Evolutionary conservation across 1,139 yeast species (phyloP), one percentile per base, ranked within the genome.

Genomic region (Kodamaea arcana): DNA sequence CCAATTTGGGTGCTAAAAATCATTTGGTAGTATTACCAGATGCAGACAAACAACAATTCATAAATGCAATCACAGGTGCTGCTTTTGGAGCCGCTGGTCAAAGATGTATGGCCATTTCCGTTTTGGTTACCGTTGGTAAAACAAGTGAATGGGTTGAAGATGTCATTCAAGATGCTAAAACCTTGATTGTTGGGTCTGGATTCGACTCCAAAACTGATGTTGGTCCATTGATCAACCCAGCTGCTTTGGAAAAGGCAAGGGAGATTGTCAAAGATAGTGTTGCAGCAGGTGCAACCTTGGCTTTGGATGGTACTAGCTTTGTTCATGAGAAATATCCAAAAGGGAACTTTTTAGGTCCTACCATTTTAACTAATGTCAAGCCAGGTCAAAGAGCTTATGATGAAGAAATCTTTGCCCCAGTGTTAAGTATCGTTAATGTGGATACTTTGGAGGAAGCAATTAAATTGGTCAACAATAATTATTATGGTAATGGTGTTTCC

Each of bases 21-120:
- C 90, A 82, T 58, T 77, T 83, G 54, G 77, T 82, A 34, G 76
- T 81, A 22, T 69, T 80, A 45, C 88, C 88, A 7, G 90, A 82
- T 51, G 87, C 90, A 23, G 74, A 79, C 61, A 78, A 77, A 56
- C 59, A 63, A 43, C 83, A 78, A 46, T 78, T 84, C 39, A 62
- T 83, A 45, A 80, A 78, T 53, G 81, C 86, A 18, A 62, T 82
- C 29, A 80, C 70, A 37, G 90, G 90, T 31, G 88, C 92, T 29
- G 86, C 87, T 15, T 83, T 83, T 51, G 92, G 92, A 27, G 92
- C 92, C 41, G 90, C 90, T 24, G 92, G 92, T 40, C 90, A 82
- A 65, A 75, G 92, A 58, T 82, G 92, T 61, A 82, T 83, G 90
- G 90, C 90, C 11, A 78, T 83, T 31, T 77, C 84, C 12, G 87